phyloP scores from a whole-genome alignment of 2,329 filamentous ascomycete species.

The Calonectria pauciramosa region DNA sequence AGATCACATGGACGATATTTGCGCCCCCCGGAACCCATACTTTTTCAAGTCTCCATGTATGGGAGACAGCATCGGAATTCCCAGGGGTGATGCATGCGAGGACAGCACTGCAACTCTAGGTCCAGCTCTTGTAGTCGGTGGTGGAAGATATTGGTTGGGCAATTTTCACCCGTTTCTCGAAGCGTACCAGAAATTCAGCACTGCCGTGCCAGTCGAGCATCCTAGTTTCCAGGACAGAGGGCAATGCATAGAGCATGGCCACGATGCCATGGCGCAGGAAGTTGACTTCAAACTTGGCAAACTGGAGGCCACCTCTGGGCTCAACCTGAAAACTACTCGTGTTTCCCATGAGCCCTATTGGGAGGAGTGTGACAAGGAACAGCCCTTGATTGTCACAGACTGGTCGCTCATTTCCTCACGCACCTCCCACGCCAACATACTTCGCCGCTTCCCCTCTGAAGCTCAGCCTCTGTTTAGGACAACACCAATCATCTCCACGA shows the following conservation, averaged over 20 bases:
- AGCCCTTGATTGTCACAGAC: constrained; percentile 58
- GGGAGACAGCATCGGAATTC: constrained; percentile 60
- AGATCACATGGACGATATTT: constrained; percentile 57
- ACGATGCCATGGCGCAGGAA: constrained; percentile 52
- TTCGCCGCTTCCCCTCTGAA: constrained; percentile 56
- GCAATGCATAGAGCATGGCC: constrained; percentile 51
- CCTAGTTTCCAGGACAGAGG: constrained; percentile 57
- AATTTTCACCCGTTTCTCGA: constrained; percentile 61
- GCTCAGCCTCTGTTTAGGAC: constrained; percentile 49
- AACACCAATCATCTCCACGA: constrained; percentile 48
- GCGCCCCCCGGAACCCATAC: constrained; percentile 57
- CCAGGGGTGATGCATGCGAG: constrained; percentile 44
- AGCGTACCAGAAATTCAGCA: constrained; percentile 45
- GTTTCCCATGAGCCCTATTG: constrained; percentile 61
- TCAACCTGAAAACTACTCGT: constrained; percentile 58
- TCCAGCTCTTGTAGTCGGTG: constrained; percentile 55
- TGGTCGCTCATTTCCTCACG: constrained; percentile 57
- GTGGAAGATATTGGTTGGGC: constrained; percentile 57
- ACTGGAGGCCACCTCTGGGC: constrained; percentile 57
- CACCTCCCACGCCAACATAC: constrained; percentile 54
- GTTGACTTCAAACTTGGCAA: constrained; percentile 51
- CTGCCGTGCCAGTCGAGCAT: constrained; percentile 53
- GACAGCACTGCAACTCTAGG: constrained; percentile 59
- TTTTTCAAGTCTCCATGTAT: constrained; percentile 58
- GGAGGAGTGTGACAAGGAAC: constrained; percentile 57